Evolutionary conservation across 306 rosid genomes (phyloP), one percentile per base, ranked within the genome.

Genomic region (Sphenostylis stenocarpa): DNA sequence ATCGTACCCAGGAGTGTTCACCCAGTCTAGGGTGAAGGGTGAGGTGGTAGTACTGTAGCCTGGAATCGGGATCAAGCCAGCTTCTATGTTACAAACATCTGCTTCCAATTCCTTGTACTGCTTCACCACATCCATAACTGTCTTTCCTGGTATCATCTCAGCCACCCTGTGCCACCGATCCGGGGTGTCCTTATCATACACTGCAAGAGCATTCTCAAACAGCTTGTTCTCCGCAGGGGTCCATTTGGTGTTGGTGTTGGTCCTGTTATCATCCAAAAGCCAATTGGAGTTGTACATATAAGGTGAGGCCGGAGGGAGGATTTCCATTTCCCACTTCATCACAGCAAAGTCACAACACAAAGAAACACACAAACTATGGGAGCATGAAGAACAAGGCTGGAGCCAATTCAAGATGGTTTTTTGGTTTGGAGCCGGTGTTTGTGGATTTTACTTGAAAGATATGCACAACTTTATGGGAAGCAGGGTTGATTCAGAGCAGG

Each of bases 161-260:
- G 99, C 97, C 68, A 96, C 97, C 61, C 83, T 85, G 36, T 78
- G 81, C 99, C 97, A 95, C 81, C 97, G 75, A 44, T 95, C 99
- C 9, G 96, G 94, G 1, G 89, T 83, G 28, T 95, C 97, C 78
- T 85, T 87, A 26, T 91, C 97, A 75, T 73, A 78, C 62, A 92
- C 76, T 0, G 99, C 99, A 55, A 95, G 87, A 49, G 99, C 98
- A 81, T 92, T 92, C 45, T 95, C 99, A 57, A 95, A 95, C 53
- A 83, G 10, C 43, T 95, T 95, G 90, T 95, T 95, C 91, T 95
- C 98, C 3, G 86, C 90, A 1, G 77, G 77, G 12, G 97, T 94
- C 98, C 98, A 94, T 73, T 76, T 89, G 15, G 85, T 33, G 67
- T 64, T 33, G 63, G 70, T 70, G 67, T 64, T 33, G 63, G 70